Evolutionary conservation across 495 filamentous ascomycete species (phyloP), one percentile per base, ranked within the genome.

Genomic region (Aspergillus bertholletiae): DNA sequence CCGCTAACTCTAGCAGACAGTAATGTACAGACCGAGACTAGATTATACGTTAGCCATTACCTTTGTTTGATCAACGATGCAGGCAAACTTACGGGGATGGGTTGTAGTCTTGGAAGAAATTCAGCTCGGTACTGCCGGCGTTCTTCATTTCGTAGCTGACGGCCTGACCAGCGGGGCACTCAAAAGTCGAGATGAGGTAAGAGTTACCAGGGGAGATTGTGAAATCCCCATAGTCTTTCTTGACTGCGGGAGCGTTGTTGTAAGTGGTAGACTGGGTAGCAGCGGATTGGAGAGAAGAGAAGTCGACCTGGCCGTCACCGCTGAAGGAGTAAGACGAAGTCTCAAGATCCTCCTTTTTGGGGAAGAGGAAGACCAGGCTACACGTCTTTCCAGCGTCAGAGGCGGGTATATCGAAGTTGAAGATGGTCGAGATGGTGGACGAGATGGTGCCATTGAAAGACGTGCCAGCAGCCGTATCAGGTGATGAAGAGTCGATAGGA

Each of bases 351-450:
- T 69, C 51, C 53, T 72, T 62, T 46, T 70, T 53, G 6, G 88
- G 87, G 67, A 88, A 81, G 34, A 87, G 71, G 75, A 91, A 88
- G 48, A 87, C 66, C 7, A 88, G 76, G 28, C 74, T 73, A 68
- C 88, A 91, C 0, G 74, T 85, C 67, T 82, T 81, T 44, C 75
- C 80, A 35, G 73, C 62, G 62, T 80, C 72, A 11, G 64, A 63
- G 0, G 62, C 24, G 0, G 83, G 84, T 39, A 89, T 79, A 62
- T 87, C 84, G 69, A 90, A 90, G 68, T 85, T 85, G 79, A 88
- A 90, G 41, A 85, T 67, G 17, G 75, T 79, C 30, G 84, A 86
- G 54, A 83, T 68, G 22, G 74, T 79, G 4, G 75, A 60, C 4
- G 75, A 76, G 26, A 88, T 69, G 7, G 76, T 72, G 32, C 84